Evolutionary conservation across 371 early-diverging fungal genomes (phyloP), one percentile per base, ranked within the genome.

Genomic region (Apophysomyces ossiformis): DNA sequence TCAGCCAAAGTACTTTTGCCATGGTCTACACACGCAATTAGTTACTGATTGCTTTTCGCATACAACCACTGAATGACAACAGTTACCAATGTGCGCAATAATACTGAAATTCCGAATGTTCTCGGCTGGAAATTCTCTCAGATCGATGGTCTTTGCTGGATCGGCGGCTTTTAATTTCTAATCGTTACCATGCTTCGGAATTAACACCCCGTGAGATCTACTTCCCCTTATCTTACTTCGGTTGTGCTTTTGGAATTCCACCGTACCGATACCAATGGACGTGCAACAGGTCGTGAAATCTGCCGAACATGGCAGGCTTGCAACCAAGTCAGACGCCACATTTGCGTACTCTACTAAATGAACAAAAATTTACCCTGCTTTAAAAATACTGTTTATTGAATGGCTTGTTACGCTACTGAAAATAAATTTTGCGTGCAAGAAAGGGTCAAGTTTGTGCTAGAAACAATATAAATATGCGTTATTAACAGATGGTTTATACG

Each of bases 1-100:
- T 98, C 98, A 0, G 98, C 96, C 35, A 98, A 81, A 4, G 99
- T 98, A 68, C 94, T 94, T 69, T 96, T 96, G 41, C 97, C 97
- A 81, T 96, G 96, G 78, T 96, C 94, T 69, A 61, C 16, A 67
- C 35, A 26, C 32, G 32, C 32, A 26, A 26, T 26, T 26, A 26
- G 32, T 26, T 26, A 26, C 32, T 2, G 32, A 2, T 21, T 21
- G 1, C 32, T 26, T 26, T 26, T 26, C 3, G 32, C 32, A 26
- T 26, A 2, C 32, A 26, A 26, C 32, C 32, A 26, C 3, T 26
- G 32, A 26, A 26, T 26, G 32, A 26, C 2, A 13, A 44, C 5
- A 21, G 61, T 61, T 85, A 89, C 93, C 96, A 46, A 96, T 95
- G 76, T 98, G 98, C 5, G 98, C 99, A 72, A 98, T 97, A 64